Conservation (phyloP, 345 rosid species). For the Nasturtium officinale region DNA sequence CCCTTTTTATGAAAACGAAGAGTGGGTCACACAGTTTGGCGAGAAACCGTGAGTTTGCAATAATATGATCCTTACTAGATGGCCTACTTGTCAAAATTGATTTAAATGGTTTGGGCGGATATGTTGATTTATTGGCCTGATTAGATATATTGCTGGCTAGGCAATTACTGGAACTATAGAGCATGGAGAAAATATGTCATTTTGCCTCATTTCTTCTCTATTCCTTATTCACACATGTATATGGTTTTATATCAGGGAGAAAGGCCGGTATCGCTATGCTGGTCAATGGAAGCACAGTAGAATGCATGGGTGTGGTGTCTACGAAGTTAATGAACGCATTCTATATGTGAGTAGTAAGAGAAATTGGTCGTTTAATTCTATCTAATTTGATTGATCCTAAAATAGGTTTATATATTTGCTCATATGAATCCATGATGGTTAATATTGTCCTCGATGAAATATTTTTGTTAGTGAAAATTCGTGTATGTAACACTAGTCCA, state of each 20-base stretch:
- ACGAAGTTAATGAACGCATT: constrained; percentile 75
- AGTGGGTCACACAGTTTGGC: constrained; percentile 76
- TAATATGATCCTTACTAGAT: constrained; percentile 19
- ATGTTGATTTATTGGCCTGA: constrained; percentile 11
- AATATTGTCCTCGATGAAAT: neutral
- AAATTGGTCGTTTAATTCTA: constrained; percentile 7
- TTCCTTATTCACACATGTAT: constrained; percentile 25
- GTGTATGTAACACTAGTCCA: constrained; percentile 5
- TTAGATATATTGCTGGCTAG: constrained; percentile 14
- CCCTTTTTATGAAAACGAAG: constrained; percentile 77
- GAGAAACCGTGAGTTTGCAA: constrained; percentile 71
- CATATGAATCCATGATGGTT: constrained; percentile 1
- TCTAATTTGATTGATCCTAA: constrained; percentile 16
- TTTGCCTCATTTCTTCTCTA: constrained; percentile 18
- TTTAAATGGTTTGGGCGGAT: constrained; percentile 16
- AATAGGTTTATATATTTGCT: constrained; percentile 11
- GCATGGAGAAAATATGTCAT: neutral
- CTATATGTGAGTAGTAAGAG: constrained; percentile 56
- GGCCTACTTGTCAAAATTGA: neutral
- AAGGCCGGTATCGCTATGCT: constrained; percentile 92
- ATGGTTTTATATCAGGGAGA: constrained; percentile 60
- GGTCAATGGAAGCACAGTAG: constrained; percentile 97
- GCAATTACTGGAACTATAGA: neutral
- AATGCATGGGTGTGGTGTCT: constrained; percentile 94
- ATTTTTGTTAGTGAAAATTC: constrained; percentile 9